Base-by-base conservation (phyloP, 2,329 filamentous ascomycete species). In the Fusarium sarcochroum region DNA sequence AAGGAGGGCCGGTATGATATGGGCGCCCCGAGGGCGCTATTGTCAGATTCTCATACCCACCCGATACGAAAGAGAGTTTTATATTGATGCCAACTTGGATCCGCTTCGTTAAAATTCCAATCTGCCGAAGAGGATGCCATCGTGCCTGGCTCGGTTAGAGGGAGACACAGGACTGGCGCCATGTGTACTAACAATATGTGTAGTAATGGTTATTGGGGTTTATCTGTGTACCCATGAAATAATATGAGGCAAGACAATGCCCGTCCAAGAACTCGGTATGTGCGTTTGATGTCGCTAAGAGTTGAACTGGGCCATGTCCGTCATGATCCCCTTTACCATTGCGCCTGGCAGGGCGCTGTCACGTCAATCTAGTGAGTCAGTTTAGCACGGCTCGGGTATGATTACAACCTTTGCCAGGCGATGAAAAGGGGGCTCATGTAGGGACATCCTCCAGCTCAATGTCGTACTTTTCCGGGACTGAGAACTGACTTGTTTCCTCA, bases 401-500 rank as follows among this genome's bases (percentile, higher is more conserved):
- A 21, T 20, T 17, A 38, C 7, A 18, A 15, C 6, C 27, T 30
- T 66, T 25, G 21, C 38, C 58, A 40, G 23, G 20, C 9, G 34
- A 37, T 25, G 10, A 18, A 37, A 20, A 47, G 7, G 27, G 40
- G 14, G 41, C 18, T 65, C 40, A 27, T 30, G 9, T 21, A 5
- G 51, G 34, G 20, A 21, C 23, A 25, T 42, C 38, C 7, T 57
- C 38, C 21, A 37, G 11, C 5, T 47, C 55, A 15, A 77, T 69
- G 11, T 84, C 80, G 40, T 80, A 85, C 11, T 78, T 69, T 0
- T 74, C 47, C 0, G 73, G 62, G 0, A 84, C 81, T 0, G 76
- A 73, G 53, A 89, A 89, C 1, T 64, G 68, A 7, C 79, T 77
- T 0, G 63, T 44, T 0, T 58, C 41, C 0, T 73, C 58, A 49